These are phyloP conservation scores for Coriolopsis trogii DNA, from an alignment of 1,284 basidiomycete species.

Conservation along the genomic window DNA sequence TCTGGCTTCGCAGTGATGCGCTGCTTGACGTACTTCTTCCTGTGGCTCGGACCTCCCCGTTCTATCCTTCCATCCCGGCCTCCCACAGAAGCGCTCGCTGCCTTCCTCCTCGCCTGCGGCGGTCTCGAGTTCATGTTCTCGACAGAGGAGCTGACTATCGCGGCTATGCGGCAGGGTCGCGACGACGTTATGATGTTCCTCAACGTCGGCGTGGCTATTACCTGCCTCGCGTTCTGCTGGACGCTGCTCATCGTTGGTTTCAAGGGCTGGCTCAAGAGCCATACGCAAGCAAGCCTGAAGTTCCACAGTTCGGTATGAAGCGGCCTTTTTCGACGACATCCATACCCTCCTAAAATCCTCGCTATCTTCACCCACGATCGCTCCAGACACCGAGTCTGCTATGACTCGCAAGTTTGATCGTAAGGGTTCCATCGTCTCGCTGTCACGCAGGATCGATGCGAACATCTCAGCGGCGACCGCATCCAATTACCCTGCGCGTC, in stretches of 20 bases:
- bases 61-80: conserved; percentile 89
- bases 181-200: conserved; percentile 93
- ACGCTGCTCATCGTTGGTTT: conserved; percentile 69
- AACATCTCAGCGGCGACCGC: too few species aligned
- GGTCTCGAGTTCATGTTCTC: conserved; percentile 93
- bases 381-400: background rate
- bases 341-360: too few species aligned
- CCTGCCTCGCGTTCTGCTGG: conserved; percentile 85
- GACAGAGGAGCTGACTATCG: conserved; percentile 88
- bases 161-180: conserved; percentile 89
- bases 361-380: too few species aligned
- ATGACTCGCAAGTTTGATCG: too few species aligned
- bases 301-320: conserved; percentile 48
- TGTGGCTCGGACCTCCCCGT: conserved; percentile 81
- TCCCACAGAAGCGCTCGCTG: conserved; percentile 89
- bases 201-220: conserved; percentile 79
- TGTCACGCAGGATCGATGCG: too few species aligned
- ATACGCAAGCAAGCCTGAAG: conserved; percentile 41
- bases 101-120: conserved; percentile 87
- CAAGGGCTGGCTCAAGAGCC: conserved; percentile 78
- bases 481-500: too few species aligned
- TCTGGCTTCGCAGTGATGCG: conserved; percentile 78
- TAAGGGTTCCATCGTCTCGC: too few species aligned
- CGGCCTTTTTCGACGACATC: too few species aligned
- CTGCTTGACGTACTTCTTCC: conserved; percentile 91